These are phyloP conservation scores for Solanum stenotomum DNA, from an alignment of 257 asterid species.

Conservation along the genomic window DNA sequence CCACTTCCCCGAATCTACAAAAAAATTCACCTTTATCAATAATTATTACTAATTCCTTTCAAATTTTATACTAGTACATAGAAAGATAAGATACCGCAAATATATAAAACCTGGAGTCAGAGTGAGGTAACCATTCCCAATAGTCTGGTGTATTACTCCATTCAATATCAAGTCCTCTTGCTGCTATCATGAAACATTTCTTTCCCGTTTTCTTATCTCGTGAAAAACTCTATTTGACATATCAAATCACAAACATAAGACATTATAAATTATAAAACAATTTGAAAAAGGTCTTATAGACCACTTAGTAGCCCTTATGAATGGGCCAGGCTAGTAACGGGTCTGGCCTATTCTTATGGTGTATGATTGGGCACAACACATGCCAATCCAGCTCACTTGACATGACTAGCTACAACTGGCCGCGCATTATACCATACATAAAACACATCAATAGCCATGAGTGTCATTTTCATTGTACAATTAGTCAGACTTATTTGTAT, in stretches of 20 bases:
- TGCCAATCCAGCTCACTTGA: background rate
- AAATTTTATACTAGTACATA: background rate
- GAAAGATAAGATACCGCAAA: background rate
- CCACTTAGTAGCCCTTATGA: background rate
- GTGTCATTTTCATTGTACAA: no score
- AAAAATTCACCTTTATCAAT: background rate
- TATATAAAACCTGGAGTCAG: background rate
- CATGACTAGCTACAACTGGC: background rate
- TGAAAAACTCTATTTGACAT: conserved; percentile 28
- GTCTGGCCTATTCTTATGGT: background rate
- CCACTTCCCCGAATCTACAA: conserved; percentile 24
- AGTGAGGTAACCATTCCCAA: background rate
- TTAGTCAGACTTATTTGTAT: background rate
- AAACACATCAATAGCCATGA: background rate
- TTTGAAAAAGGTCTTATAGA: background rate
- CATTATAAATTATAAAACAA: background rate
- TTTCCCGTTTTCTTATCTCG: conserved; percentile 29
- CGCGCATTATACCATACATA: background rate
- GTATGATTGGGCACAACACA: background rate
- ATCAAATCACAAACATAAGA: background rate
- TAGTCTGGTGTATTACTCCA: conserved; percentile 19
- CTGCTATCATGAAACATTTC: conserved; percentile 35
- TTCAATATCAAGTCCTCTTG: conserved; percentile 37
- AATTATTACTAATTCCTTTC: background rate
- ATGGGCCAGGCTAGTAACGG: background rate